A percentile compares a stretch with the other conserved stretches of the same genome.
Evolutionary conservation across 768 basidiomycete genomes (phyloP).

Genomic region (Pholiota conissans): DNA sequence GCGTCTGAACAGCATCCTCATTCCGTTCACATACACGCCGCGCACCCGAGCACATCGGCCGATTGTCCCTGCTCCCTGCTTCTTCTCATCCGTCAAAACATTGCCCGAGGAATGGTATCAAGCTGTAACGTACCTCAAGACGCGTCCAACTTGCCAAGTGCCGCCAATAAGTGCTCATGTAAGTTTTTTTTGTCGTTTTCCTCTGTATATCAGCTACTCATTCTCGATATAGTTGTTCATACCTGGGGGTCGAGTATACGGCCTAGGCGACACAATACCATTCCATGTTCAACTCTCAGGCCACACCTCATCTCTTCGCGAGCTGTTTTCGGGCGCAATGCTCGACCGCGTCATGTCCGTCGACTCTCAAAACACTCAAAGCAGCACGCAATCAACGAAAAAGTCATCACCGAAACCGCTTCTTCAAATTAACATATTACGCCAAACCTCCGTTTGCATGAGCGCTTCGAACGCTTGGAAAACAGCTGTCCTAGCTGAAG

Average conservation of each 20-base stretch:
- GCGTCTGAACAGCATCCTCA: conserved; percentile 36
- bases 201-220: neutral
- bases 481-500: conserved; percentile 47
- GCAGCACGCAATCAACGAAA: conserved; percentile 1
- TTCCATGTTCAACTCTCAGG: conserved; percentile 66
- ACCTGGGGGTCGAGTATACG: conserved; percentile 55
- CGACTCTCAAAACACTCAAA: conserved; percentile 20
- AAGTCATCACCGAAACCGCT: conserved; percentile 20
- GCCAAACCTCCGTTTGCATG: conserved; percentile 44
- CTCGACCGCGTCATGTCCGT: conserved; percentile 23
- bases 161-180: conserved; percentile 52
- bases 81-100: conserved; percentile 59
- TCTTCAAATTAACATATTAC: conserved; percentile 52
- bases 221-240: conserved; percentile 50
- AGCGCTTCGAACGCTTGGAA: conserved; percentile 36
- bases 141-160: conserved; percentile 30
- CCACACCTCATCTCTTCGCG: conserved; percentile 40
- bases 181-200: conserved; percentile 21
- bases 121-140: conserved; percentile 40
- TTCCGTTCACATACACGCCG: conserved; percentile 54
- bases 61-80: conserved; percentile 45
- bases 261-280: conserved; percentile 55
- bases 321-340: conserved; percentile 37
- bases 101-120: conserved; percentile 71
- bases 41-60: conserved; percentile 56